Base-by-base conservation (phyloP, 768 basidiomycete species). In the Boletus reticuloceps region DNA sequence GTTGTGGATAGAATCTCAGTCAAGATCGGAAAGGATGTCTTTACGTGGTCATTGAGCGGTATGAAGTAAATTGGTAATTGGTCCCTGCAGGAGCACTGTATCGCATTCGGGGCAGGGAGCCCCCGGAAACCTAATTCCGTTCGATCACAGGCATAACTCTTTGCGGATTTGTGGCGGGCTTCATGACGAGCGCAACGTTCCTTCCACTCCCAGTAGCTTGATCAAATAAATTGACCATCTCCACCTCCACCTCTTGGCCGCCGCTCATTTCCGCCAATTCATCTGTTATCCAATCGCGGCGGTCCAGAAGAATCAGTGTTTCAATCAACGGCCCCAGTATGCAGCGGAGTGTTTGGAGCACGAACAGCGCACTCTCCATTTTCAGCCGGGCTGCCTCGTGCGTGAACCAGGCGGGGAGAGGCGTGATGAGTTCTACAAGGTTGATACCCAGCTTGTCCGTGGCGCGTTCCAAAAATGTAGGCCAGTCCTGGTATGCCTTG, bases 121-220 rank as follows among this genome's bases (percentile, higher is more conserved):
- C 58, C 32, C 32, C 42, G 25, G 58, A 39, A 43, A 60, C 58
- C 45, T 51, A 51, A 42, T 14, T 44, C 16, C 34, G 27, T 36
- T 45, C 47, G 12, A 51, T 54, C 42, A 47, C 44, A 43, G 37
- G 19, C n/a, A 42, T 29, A 16, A 39, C 47, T 13, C 17, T 32
- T n/a, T 55, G 55, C 50, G 53, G 53, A 44, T 41, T 48, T 49
- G 57, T 54, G 41, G 53, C 47, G 47, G 79, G 76, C 36, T 70
- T 72, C 48, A 86, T 71, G 34, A 84, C 80, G 47, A 89, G 73
- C 8, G 82, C 87, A 52, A 88, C 74, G 67, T 90, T 91, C 62
- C 89, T 72, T 45, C 83, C 87, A 66, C 89, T 91, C 42, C 86
- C 88, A 4, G 79, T 79, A 6, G 75, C 74, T 67, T 90, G 89